Base-by-base conservation (phyloP, 805 yeast genomes). In the Ogataea henricii region DNA sequence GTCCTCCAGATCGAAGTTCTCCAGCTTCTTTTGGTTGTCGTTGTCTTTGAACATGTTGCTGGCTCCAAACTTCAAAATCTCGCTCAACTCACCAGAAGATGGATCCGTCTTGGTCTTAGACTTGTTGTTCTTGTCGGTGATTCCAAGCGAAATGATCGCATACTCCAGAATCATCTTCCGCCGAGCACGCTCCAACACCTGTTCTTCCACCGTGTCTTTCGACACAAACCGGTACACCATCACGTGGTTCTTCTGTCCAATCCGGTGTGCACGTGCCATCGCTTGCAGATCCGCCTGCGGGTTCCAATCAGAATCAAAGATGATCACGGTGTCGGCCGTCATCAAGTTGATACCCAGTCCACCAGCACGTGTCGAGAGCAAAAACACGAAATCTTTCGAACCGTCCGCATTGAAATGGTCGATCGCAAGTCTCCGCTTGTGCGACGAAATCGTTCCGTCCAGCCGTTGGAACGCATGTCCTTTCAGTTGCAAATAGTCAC, bases 221-320 rank as follows among this genome's bases (percentile, higher is more conserved):
- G 96, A 86, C n/a, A 94, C 98, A 71, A 94, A 88, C 64, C 99
- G 76, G 65, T 94, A 94, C 14, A 94, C 98, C 83, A 89, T 89
- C 30, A 94, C 99, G 69, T 94, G 99, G 60, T 89, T 90, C 69
- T 91, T 94, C 67, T 94, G 99, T n/a, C 99, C 99, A 65, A 94
- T 94, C 74, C 99, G 84, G 71, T 94, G 99, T 2, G 99, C 99
- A 70, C 99, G 83, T 0, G 99, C 99, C 99, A 94, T 94, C 1
- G 99, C 99, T 70, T 94, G 99, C 60, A 94, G 74, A 76, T 94
- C 99, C 0, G 99, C 99, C 67, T 94, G 99, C 0, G 99, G 99
- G 64, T 94, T 94, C 99, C 99, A 94, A 71, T 94, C 99, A 4
- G 96, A 89, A 69, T 94, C 99, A 69, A 94, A 94, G 34, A 94